Evolutionary conservation across 768 basidiomycete species (phyloP).

Genomic region (Xanthoconium stramineum): DNA sequence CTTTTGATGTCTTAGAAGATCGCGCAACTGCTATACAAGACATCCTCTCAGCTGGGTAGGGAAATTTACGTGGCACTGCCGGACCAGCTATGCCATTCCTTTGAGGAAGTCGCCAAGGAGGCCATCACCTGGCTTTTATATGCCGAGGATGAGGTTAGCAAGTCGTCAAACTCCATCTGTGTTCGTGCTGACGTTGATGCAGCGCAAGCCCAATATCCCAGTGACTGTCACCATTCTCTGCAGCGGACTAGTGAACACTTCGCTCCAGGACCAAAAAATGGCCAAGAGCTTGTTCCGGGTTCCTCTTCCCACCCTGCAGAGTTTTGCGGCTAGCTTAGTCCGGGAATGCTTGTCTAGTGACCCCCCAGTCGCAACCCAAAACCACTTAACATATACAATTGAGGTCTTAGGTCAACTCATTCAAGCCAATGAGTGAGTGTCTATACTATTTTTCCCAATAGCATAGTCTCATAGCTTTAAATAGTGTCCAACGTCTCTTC

Average conservation of each 20-base stretch:
- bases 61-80: conserved; percentile 91
- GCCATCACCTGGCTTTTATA: conserved; percentile 95
- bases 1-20: conserved; percentile 95
- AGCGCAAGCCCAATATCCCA: conserved; percentile 96
- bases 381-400: conserved; percentile 74
- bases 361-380: conserved; percentile 74
- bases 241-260: conserved; percentile 73
- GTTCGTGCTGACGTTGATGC: conserved; percentile 9
- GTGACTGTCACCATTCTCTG: conserved; percentile 88
- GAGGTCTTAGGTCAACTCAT: conserved; percentile 76
- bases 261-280: conserved; percentile 84
- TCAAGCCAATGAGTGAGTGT: conserved; percentile 71
- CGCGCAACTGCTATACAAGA: conserved; percentile 92
- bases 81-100: conserved; percentile 83
- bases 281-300: conserved; percentile 82
- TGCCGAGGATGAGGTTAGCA: conserved; percentile 88
- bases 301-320: conserved; percentile 70
- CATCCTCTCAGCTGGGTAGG: conserved; percentile 76
- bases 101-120: conserved; percentile 93
- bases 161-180: not conserved
- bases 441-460: not conserved
- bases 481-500: conserved; percentile 66
- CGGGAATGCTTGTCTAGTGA: conserved; percentile 83
- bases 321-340: conserved; percentile 80
- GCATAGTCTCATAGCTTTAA: not conserved